phyloP scores from a whole-genome alignment of 352 stramenopile species.

The Globisporangium alternatum region DNA sequence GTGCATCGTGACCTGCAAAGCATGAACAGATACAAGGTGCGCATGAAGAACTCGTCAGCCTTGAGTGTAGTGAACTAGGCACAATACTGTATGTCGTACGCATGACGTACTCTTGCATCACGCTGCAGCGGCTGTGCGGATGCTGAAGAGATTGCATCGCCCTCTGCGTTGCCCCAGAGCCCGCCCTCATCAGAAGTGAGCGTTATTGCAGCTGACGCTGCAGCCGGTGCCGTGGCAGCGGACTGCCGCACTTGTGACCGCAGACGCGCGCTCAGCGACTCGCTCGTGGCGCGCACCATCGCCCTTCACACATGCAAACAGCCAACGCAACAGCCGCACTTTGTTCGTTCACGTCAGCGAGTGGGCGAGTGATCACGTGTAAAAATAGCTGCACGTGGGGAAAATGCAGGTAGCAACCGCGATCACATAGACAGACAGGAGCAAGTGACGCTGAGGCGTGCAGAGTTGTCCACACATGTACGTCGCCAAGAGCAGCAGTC shows the following conservation, averaged over 20 bases:
- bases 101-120: background rate
- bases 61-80: background rate
- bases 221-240: constrained; percentile 7
- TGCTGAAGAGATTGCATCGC: background rate
- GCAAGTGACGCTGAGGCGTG: too few relatives aligned
- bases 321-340: background rate
- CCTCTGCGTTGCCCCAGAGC: background rate
- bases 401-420: background rate
- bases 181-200: background rate
- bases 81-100: background rate
- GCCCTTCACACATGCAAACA: background rate
- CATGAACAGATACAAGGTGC: background rate
- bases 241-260: constrained; percentile 44
- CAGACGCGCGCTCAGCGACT: constrained; percentile 49
- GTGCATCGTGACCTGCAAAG: constrained; percentile 1
- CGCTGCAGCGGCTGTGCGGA: background rate
- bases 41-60: background rate
- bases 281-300: constrained; percentile 18
- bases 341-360: background rate
- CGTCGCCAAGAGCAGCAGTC: background rate
- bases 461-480: background rate
- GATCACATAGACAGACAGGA: background rate
- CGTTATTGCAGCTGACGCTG: background rate
- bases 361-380: background rate
- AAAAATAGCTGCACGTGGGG: background rate